Evolutionary conservation across 805 yeast species (phyloP).

Genomic region (Candida railenensis): DNA sequence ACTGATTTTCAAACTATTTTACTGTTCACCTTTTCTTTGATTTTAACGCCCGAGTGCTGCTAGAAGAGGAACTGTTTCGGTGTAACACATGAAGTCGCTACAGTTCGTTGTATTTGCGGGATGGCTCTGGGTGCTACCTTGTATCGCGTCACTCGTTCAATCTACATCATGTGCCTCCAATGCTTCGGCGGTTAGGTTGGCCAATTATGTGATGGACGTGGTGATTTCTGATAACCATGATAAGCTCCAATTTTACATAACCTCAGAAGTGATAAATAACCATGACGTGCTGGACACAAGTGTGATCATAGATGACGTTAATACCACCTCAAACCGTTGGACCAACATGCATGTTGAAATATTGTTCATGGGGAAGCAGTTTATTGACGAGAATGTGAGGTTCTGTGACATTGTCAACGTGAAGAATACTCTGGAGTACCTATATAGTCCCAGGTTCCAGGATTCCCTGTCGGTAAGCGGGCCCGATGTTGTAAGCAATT

Average conservation of each 20-base stretch:
- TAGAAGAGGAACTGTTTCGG: not conserved
- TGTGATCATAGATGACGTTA: slow-evolving; percentile 40
- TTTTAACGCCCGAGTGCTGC: too few relatives aligned
- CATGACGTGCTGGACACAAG: slow-evolving; percentile 2
- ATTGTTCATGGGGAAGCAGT: slow-evolving; percentile 41
- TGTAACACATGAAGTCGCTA: not conserved
- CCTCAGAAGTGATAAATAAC: slow-evolving; percentile 23
- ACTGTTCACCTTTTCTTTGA: too few relatives aligned
- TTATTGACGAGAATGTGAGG: slow-evolving; percentile 38
- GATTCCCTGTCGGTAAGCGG: not conserved
- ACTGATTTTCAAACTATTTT: too few relatives aligned
- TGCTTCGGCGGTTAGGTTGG: slow-evolving; percentile 12
- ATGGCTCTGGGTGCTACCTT: not conserved
- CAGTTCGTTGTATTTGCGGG: not conserved
- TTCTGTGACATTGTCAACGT: slow-evolving; percentile 43
- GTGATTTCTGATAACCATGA: slow-evolving; percentile 30
- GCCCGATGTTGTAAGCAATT: not conserved
- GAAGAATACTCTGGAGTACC: slow-evolving; percentile 28
- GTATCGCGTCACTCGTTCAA: slow-evolving; percentile 18
- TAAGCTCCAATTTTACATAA: slow-evolving; percentile 33
- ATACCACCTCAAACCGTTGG: slow-evolving; percentile 43
- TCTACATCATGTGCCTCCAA: slow-evolving; percentile 15
- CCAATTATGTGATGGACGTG: slow-evolving; percentile 31
- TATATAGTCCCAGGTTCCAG: slow-evolving; percentile 25
- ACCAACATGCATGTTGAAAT: slow-evolving; percentile 49